Evolutionary conservation across 2,329 filamentous ascomycete species (phyloP).

Genomic region (Colletotrichum cordylinicola): DNA sequence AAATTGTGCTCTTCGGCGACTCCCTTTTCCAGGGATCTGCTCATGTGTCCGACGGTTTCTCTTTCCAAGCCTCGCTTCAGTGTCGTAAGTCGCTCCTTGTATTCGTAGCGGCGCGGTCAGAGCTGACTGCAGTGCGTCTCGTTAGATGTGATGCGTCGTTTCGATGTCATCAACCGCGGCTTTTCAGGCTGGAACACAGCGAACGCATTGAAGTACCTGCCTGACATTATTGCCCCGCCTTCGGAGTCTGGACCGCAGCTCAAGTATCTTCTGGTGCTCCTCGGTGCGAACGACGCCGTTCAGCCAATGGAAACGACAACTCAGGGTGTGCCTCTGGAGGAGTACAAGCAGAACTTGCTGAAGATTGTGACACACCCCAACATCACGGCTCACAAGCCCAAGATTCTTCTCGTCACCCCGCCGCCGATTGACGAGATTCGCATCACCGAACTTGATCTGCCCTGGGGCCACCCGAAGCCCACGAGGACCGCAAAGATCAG

Average conservation of each 20-base stretch:
- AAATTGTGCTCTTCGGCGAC: conserved; percentile 87
- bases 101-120: conserved; percentile 40
- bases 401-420: conserved; percentile 80
- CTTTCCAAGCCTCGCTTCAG: conserved; percentile 75
- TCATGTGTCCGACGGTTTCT: conserved; percentile 70
- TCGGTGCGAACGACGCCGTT: conserved; percentile 91
- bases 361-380: conserved; percentile 75
- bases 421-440: conserved; percentile 84
- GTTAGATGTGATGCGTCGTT: conserved; percentile 74
- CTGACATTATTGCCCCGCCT: conserved; percentile 73
- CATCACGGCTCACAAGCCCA: conserved; percentile 72
- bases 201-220: conserved; percentile 73
- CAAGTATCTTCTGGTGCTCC: conserved; percentile 74
- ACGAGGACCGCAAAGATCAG: conserved; percentile 53
- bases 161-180: conserved; percentile 90
- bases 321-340: conserved; percentile 80
- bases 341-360: conserved; percentile 76
- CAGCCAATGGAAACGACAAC: conserved; percentile 64
- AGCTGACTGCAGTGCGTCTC: conserved; percentile 9
- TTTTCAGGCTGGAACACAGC: conserved; percentile 85
- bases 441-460: conserved; percentile 52
- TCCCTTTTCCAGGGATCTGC: conserved; percentile 79
- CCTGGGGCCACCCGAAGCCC: conserved; percentile 44
- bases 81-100: conserved; percentile 62
- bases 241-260: conserved; percentile 62